Evolutionary conservation across 2,329 filamentous ascomycete genomes (phyloP).

Genomic region (Fonsecaea erecta): DNA sequence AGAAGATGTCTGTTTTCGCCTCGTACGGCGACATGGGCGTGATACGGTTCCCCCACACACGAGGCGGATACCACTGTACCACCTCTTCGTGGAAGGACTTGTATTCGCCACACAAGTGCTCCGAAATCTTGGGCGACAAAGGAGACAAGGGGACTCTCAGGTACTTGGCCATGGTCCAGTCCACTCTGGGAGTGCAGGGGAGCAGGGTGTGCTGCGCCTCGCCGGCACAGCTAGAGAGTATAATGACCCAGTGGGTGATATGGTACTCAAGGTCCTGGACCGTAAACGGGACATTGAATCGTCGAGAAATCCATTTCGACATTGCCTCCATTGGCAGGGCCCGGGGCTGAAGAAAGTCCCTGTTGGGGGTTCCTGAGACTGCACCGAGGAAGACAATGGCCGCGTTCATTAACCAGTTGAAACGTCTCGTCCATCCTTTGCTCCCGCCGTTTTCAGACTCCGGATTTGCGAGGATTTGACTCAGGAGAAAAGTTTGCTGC

Average conservation of each 20-base stretch:
- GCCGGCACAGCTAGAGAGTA: background rate
- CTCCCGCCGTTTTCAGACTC: no score
- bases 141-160: background rate
- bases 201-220: background rate
- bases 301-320: background rate
- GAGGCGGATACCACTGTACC: constrained; percentile 1
- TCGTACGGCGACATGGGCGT: background rate
- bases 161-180: background rate
- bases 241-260: background rate
- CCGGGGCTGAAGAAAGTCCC: background rate
- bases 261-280: background rate
- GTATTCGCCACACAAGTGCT: background rate
- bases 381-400: background rate
- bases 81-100: background rate
- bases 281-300: background rate
- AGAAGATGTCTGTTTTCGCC: background rate
- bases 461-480: background rate
- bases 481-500: background rate
- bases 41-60: constrained; percentile 1
- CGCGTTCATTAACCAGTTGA: constrained; percentile 8
- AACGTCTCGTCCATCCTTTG: background rate
- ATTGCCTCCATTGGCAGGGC: background rate
- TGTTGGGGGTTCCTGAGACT: background rate
- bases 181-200: background rate
- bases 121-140: background rate